Evolutionary conservation across 176 grass and related monocot genomes (phyloP).

Genomic region (Oryza nivara): DNA sequence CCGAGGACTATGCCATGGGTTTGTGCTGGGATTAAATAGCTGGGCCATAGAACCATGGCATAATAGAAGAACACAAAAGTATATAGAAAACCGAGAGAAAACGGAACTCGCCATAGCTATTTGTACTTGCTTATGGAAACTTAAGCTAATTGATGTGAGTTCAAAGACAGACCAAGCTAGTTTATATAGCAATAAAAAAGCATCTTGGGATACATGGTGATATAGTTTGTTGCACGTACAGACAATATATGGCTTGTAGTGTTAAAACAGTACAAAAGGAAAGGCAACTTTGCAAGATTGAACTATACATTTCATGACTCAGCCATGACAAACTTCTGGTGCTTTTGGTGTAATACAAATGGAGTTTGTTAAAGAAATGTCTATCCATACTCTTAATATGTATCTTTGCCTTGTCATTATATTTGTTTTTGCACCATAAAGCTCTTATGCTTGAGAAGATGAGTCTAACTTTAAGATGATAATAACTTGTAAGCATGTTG

Average conservation of each 20-base stretch:
- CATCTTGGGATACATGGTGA: background rate
- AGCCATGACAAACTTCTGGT: background rate
- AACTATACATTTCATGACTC: background rate
- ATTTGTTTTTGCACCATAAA: background rate
- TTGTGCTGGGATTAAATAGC: background rate
- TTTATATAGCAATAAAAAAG: background rate
- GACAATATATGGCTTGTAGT: background rate
- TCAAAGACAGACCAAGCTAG: background rate
- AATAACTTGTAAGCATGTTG: background rate
- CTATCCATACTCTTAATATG: background rate
- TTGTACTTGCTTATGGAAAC: background rate
- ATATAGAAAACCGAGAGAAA: background rate
- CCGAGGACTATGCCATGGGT: background rate
- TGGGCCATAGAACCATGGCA: background rate
- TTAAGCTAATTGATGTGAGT: background rate
- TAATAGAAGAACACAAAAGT: background rate
- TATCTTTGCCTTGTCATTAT: background rate
- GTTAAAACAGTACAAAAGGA: background rate
- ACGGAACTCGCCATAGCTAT: background rate
- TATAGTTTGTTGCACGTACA: background rate
- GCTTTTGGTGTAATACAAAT: background rate
- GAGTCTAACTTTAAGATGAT: background rate
- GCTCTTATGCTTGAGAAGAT: background rate
- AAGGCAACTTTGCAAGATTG: background rate
- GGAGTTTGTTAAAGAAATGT: background rate